Evolutionary conservation across 306 rosid species (phyloP).

Genomic region (Sechiopsis laciniata): DNA sequence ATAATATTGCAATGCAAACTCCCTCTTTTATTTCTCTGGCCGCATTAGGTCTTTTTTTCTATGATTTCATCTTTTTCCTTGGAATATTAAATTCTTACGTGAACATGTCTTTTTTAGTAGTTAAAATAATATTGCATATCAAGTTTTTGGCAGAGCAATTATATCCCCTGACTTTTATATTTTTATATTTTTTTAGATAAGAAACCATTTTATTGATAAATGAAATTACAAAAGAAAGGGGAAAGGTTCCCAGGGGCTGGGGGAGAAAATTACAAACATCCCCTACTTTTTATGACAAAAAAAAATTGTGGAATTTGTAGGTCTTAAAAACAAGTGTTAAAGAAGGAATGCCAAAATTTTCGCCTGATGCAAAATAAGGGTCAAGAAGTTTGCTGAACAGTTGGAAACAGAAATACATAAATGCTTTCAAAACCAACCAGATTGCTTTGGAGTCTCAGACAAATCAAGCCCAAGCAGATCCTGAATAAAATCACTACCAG

Average conservation of each 20-base stretch:
- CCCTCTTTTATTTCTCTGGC: not conserved
- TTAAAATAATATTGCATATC: not conserved
- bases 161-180: not conserved
- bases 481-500: slow-evolving; percentile 76
- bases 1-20: not conserved
- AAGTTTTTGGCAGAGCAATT: not conserved
- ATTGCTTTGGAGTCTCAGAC: slow-evolving; percentile 43
- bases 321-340: not conserved
- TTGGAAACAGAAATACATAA: not conserved
- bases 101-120: too few species aligned
- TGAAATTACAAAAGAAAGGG: too few species aligned
- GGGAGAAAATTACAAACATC: too few species aligned
- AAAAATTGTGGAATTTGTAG: not conserved
- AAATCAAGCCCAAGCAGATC: slow-evolving; percentile 89
- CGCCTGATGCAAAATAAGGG: slow-evolving; percentile 1
- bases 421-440: slow-evolving; percentile 52
- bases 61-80: not conserved
- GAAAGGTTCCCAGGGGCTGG: too few species aligned
- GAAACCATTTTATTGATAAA: too few species aligned
- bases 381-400: not conserved
- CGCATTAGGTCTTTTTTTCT: not conserved
- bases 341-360: not conserved
- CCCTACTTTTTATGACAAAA: not conserved
- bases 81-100: too few species aligned
- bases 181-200: too few species aligned